Conservation (phyloP, 176 grass and related monocot genomes). For the Cenchrus fungigraminus region DNA sequence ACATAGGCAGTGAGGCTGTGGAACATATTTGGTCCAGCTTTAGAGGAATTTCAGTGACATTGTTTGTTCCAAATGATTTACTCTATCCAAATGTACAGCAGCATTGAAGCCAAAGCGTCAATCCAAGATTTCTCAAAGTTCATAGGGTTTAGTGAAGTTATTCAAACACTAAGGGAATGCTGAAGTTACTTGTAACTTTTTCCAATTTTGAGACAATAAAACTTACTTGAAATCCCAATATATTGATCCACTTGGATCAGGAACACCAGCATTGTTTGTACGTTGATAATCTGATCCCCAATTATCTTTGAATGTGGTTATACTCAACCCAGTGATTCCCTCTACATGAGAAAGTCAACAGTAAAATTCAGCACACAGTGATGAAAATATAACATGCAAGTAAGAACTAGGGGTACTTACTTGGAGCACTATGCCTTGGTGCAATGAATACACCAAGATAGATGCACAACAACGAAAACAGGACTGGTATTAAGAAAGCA, state of each 20-base stretch:
- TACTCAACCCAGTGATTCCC: slow-evolving; percentile 87
- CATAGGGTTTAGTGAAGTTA: slow-evolving; percentile 14
- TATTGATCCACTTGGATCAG: slow-evolving; percentile 81
- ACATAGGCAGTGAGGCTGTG: not conserved
- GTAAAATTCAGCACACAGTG: slow-evolving; percentile 35
- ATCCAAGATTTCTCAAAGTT: slow-evolving; percentile 16
- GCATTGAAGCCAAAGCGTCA: not conserved
- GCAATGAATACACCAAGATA: slow-evolving; percentile 93
- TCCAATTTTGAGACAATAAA: slow-evolving; percentile 26
- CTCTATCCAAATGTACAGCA: not conserved
- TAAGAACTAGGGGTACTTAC: slow-evolving; percentile 57
- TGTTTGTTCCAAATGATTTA: not conserved
- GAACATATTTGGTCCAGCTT: not conserved
- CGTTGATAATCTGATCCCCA: slow-evolving; percentile 88
- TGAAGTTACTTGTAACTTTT: slow-evolving; percentile 7
- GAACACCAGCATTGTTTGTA: slow-evolving; percentile 97
- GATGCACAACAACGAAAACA: slow-evolving; percentile 93
- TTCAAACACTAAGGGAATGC: slow-evolving; percentile 1
- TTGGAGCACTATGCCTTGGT: slow-evolving; percentile 76
- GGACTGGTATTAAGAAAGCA: slow-evolving; percentile 90
- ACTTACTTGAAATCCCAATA: slow-evolving; percentile 99
- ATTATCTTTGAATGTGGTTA: slow-evolving; percentile 82
- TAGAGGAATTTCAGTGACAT: slow-evolving; percentile 1
- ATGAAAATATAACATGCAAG: slow-evolving; percentile 28
- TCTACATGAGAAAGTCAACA: slow-evolving; percentile 48